These are phyloP conservation scores for Lavandula angustifolia DNA, from an alignment of 257 asterid species.

Conservation along the genomic window DNA sequence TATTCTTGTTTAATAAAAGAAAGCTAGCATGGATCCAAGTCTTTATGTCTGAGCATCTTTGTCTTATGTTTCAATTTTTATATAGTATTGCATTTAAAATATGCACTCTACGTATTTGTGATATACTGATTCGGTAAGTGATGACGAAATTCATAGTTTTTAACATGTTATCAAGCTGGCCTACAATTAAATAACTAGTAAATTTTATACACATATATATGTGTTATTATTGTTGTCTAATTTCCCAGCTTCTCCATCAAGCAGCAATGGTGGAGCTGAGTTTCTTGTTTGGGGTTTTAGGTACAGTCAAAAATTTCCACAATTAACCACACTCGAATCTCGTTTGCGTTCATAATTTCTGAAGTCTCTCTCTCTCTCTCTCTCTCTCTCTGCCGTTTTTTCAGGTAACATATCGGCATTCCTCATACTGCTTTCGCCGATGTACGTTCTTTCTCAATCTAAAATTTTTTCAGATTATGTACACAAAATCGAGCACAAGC, in stretches of 20 bases:
- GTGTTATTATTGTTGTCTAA: neutral
- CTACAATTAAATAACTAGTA: neutral
- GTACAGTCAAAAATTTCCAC: neutral
- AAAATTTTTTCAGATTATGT: no score
- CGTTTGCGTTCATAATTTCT: neutral
- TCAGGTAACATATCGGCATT: conserved; percentile 24
- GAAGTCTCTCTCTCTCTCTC: no score
- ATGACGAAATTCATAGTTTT: neutral
- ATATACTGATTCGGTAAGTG: neutral
- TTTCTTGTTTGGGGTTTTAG: conserved; percentile 27
- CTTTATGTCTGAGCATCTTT: neutral
- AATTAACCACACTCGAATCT: neutral
- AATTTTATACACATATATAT: no score
- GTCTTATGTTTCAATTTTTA: neutral
- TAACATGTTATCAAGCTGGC: neutral
- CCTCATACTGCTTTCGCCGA: conserved; percentile 20
- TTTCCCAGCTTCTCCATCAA: neutral
- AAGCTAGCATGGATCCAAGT: neutral
- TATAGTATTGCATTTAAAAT: neutral
- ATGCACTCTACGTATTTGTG: neutral
- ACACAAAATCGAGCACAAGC: no score
- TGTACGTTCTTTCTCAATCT: neutral
- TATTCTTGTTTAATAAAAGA: neutral
- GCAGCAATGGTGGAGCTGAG: conserved; percentile 26
- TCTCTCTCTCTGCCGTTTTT: neutral